Percentiles rank a stretch among this genome's conserved stretches.
Conservation (phyloP, 108 stramenopile species). For the Nitzschia sp. region DNA sequence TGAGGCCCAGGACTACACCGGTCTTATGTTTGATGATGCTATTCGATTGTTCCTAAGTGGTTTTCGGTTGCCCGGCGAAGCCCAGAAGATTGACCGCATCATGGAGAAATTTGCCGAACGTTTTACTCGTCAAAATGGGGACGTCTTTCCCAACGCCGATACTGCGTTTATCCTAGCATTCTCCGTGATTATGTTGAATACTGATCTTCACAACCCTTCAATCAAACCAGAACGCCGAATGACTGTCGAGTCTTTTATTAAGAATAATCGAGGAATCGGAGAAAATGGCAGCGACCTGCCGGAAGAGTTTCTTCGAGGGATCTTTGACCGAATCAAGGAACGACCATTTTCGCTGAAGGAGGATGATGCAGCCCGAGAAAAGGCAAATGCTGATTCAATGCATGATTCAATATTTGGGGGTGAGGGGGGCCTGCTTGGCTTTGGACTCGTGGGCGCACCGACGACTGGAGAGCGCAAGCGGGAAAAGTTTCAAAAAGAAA, state of each 20-base stretch:
- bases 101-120: slow-evolving; percentile 99
- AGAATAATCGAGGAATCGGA: slow-evolving; percentile 96
- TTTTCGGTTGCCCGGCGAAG: slow-evolving; percentile 99
- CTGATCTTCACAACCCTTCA: slow-evolving; percentile 98
- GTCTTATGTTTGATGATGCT: slow-evolving; percentile 92
- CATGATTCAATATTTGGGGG: slow-evolving; percentile 34
- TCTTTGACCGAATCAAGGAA: slow-evolving; percentile 93
- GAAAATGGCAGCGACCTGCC: slow-evolving; percentile 93
- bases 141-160: slow-evolving; percentile 96
- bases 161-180: slow-evolving; percentile 98
- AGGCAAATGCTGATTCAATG: slow-evolving; percentile 46
- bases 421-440: slow-evolving; percentile 73
- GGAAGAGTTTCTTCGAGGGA: slow-evolving; percentile 85
- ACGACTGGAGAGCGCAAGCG: slow-evolving; percentile 74
- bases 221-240: slow-evolving; percentile 92
- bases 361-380: slow-evolving; percentile 87
- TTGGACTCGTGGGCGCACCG: slow-evolving; percentile 50
- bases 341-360: slow-evolving; percentile 96
- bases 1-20: slow-evolving; percentile 87
- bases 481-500: slow-evolving; percentile 89
- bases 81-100: slow-evolving; percentile 99
- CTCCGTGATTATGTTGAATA: slow-evolving; percentile 99
- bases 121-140: slow-evolving; percentile 85
- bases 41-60: slow-evolving; percentile 95
- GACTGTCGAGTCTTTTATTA: slow-evolving; percentile 92